Percentiles rank a stretch among this genome's conserved stretches.
These are phyloP conservation scores for sunflower (Helianthus annuus) DNA, from an alignment of 129 eudicot genomes.

Conservation along the genomic window HanXRQr2.0-SUNRISE NC_035438.2:41371445-41371944, in stretches of 20 bases:
- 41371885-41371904: constrained; percentile 14
- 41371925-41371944: constrained; percentile 12
- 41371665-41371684: constrained; percentile 61
- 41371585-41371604: constrained; percentile 80
- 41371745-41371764: constrained; percentile 10
- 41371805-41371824: constrained; percentile 19
- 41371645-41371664: constrained; percentile 69
- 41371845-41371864: background rate
- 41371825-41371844: constrained; percentile 9
- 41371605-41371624: constrained; percentile 75
- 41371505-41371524: constrained; percentile 80
- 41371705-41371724: constrained; percentile 49
- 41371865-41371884: background rate
- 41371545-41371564: constrained; percentile 73
- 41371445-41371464: constrained; percentile 74
- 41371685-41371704: constrained; percentile 28
- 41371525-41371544: constrained; percentile 86
- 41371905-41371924: constrained; percentile 8
- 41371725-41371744: constrained; percentile 40
- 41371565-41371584: constrained; percentile 67
- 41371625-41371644: constrained; percentile 74
- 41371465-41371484: constrained; percentile 66
- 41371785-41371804: constrained; percentile 39
- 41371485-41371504: constrained; percentile 79
- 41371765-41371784: constrained; percentile 30